Conservation (phyloP, 495 filamentous ascomycete species). For the Xylaria acuta region DNA sequence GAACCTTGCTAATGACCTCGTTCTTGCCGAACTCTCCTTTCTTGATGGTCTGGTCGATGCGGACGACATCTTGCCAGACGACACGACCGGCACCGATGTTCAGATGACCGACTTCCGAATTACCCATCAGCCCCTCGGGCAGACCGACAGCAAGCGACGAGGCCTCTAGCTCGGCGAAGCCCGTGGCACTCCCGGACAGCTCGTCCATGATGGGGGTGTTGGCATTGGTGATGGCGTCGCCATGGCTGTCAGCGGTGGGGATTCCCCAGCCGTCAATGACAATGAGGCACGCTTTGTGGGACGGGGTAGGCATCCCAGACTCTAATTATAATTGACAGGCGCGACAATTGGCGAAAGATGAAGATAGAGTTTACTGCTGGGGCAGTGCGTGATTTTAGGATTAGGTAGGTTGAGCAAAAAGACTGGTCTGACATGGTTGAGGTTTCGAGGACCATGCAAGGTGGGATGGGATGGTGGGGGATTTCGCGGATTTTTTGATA, state of each 20-base stretch:
- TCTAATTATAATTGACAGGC: conserved; percentile 37
- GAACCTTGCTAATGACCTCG: conserved; percentile 75
- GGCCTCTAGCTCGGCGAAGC: conserved; percentile 88
- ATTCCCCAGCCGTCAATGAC: conserved; percentile 99
- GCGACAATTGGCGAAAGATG: conserved; percentile 31
- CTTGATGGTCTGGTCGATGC: conserved; percentile 95
- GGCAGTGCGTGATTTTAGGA: conserved; percentile 32
- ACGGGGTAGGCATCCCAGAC: conserved; percentile 72
- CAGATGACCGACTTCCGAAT: conserved; percentile 96
- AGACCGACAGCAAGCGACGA: conserved; percentile 95
- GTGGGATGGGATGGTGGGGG: conserved; percentile 26
- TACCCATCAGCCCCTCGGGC: conserved; percentile 97
- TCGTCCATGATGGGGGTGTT: conserved; percentile 91
- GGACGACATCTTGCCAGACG: conserved; percentile 98
- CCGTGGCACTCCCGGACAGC: conserved; percentile 76
- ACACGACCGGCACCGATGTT: conserved; percentile 98
- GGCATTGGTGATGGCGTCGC: conserved; percentile 93
- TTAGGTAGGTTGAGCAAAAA: conserved; percentile 20
- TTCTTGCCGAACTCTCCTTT: conserved; percentile 81
- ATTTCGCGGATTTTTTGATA: conserved; percentile 13
- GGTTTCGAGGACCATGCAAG: conserved; percentile 37
- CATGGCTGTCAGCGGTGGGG: conserved; percentile 76
- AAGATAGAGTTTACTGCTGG: conserved; percentile 23
- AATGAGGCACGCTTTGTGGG: conserved; percentile 94
- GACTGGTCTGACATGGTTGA: conserved; percentile 17